Evolutionary conservation across 768 basidiomycete genomes (phyloP), one percentile per base, ranked within the genome.

Genomic region (Rhodotorula taiwanensis): DNA sequence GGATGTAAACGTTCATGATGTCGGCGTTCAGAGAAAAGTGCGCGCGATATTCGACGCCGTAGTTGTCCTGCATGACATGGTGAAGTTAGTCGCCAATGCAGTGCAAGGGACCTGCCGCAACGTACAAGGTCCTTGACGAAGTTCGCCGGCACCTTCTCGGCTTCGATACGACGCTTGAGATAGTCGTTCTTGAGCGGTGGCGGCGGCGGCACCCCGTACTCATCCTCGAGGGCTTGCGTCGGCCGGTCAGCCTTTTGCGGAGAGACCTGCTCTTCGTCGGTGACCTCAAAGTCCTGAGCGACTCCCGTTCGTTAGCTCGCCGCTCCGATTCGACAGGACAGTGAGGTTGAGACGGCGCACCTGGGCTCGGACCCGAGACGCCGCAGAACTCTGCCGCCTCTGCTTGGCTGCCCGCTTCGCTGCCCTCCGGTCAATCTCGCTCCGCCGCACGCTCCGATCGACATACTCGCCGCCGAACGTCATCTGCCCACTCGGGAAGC

Each of bases 1-100:
- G 60, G 43, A 69, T 62, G 53, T 52, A 64, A 30, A 65, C 55
- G 43, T 51, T 52, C 53, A 69, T 47, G 16, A 53, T 52, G 13
- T 65, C 63, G 60, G 57, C 47, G 21, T 41, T 39, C n/a, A 62
- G 21, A 34, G 42, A 42, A 7, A 54, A 30, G 18, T 52, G 47
- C 1, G 58, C 34, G 14, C 27, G 23, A 50, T 65, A 69, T 33
- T 59, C 56, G 43, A 58, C 48, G 14, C 57, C 47, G 41, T 31
- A 58, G 1, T 16, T 23, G 28, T 49, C 60, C 64, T 60, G 57
- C 33, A 10, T 27, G n/a, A 20, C 1, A 5, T 9, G 13, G n/a
- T 25, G 11, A 4, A 48, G n/a, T 55, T 25, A 28, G 31, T 5
- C 41, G 55, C 3, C 11, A 25, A n/a, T 2, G 3, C 30, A 25